A percentile compares a stretch with the other conserved stretches of the same genome.
These are phyloP conservation scores for Didymella keratinophila DNA, from an alignment of 2,329 filamentous ascomycete genomes.

Conservation along the genomic window DNA sequence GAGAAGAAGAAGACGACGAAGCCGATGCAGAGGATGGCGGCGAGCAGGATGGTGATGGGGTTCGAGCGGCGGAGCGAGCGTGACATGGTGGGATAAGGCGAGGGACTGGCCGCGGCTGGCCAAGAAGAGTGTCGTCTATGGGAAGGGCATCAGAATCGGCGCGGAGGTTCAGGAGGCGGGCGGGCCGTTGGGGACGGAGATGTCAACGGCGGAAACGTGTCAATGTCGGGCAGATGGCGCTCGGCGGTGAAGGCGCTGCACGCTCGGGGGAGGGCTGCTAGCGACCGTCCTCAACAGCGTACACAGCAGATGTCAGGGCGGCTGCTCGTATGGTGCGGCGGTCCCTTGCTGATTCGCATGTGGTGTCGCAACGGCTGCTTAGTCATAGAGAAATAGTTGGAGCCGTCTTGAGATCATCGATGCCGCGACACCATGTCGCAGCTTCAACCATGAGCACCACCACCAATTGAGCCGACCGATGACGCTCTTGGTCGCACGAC, in stretches of 20 bases:
- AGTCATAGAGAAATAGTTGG: background rate
- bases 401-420: background rate
- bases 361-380: slow-evolving; percentile 22
- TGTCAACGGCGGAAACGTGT: slow-evolving; percentile 21
- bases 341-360: background rate
- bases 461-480: slow-evolving; percentile 42
- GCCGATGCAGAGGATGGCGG: slow-evolving; percentile 72
- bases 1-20: slow-evolving; percentile 68
- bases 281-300: slow-evolving; percentile 3
- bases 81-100: slow-evolving; percentile 61
- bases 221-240: slow-evolving; percentile 6
- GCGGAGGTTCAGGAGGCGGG: background rate
- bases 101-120: slow-evolving; percentile 33
- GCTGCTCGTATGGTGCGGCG: background rate
- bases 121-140: slow-evolving; percentile 37
- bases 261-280: too few species aligned
- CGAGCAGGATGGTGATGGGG: slow-evolving; percentile 77
- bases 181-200: background rate
- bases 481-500: slow-evolving; percentile 40
- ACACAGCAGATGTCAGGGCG: slow-evolving; percentile 14
- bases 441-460: slow-evolving; percentile 24
- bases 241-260: too few species aligned
- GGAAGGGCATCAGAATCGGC: slow-evolving; percentile 43
- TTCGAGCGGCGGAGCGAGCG: slow-evolving; percentile 81
- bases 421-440: too few species aligned